Percentiles rank a stretch among this genome's conserved stretches.
These are phyloP conservation scores for Xerocomellus intermedius DNA, from an alignment of 768 basidiomycete genomes.

Conservation along the genomic window DNA sequence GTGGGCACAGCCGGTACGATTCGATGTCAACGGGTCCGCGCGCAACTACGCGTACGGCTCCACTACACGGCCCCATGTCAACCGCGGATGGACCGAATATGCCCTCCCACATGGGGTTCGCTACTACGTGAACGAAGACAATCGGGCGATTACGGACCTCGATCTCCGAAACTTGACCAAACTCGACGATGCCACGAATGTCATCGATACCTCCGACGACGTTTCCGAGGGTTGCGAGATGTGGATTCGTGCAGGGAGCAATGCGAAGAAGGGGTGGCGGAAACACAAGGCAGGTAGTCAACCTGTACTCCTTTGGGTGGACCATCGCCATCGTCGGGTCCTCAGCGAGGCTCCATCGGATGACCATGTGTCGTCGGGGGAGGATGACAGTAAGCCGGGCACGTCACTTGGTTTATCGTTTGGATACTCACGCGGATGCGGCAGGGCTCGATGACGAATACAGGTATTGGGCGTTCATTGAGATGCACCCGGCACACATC, in stretches of 20 bases:
- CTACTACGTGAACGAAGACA: constrained; percentile 68
- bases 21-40: constrained; percentile 32
- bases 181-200: constrained; percentile 42
- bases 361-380: constrained; percentile 22
- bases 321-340: constrained; percentile 58
- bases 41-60: constrained; percentile 29
- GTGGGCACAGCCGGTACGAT: constrained; percentile 25
- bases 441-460: constrained; percentile 74
- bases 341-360: constrained; percentile 43
- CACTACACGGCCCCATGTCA: constrained; percentile 19
- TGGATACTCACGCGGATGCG: not conserved
- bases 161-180: constrained; percentile 55
- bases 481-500: constrained; percentile 73
- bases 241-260: constrained; percentile 54
- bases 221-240: constrained; percentile 52
- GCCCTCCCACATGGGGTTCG: constrained; percentile 68
- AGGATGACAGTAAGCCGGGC: constrained; percentile 41
- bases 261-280: constrained; percentile 28
- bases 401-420: not conserved
- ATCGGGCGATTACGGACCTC: constrained; percentile 66
- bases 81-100: constrained; percentile 73
- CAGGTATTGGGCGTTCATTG: constrained; percentile 80
- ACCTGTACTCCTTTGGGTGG: constrained; percentile 57
- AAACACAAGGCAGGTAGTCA: constrained; percentile 31
- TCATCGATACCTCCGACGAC: constrained; percentile 28